Evolutionary conservation across 1,284 basidiomycete species (phyloP), one percentile per base, ranked within the genome.

Genomic region (Leccinum solheimii): DNA sequence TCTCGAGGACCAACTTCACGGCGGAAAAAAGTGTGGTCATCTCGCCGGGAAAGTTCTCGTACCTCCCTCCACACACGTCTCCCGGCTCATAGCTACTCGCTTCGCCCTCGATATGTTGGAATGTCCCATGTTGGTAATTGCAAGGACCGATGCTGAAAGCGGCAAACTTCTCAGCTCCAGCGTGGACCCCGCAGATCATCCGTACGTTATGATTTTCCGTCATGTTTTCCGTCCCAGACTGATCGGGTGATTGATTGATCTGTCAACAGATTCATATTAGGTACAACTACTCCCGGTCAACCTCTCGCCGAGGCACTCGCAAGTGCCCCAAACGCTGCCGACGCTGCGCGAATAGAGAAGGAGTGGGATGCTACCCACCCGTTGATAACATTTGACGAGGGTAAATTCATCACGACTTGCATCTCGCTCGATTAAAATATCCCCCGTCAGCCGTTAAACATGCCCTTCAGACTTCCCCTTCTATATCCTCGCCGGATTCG

Each of bases 11-110:
- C 94, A 97, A 75, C 82, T 95, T 10, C 94, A 95, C 65, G 95
- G 94, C 40, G 91, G 93, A 50, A 95, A 95, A 79, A 95, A 95
- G 86, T 97, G 94, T 72, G 94, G 94, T 19, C 94, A 97, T 78
- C 84, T 95, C 71, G 91, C 90, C n/a, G 94, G 94, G 61, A 97
- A 97, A 77, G 94, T 97, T 50, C 83, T 97, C 60, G 94, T 97
- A 2, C 94, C 94, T 14, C 88, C 91, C 4, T 92, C 91, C 10
- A 89, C 92, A 23, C 94, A 96, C 71, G 81, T 93, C 64, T 90
- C 91, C 55, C 88, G 95, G 38, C 84, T 97, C 59, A 82, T 94
- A 65, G 85, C 93, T 13, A 82, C 91, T 34, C 90, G 94, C 30
- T 94, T 95, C 80, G 93, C 95, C 76, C 86, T 93, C 66, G 94